These are phyloP conservation scores for Paecilomyces formosus DNA, from an alignment of 2,329 filamentous ascomycete genomes.

Conservation along the genomic window DNA sequence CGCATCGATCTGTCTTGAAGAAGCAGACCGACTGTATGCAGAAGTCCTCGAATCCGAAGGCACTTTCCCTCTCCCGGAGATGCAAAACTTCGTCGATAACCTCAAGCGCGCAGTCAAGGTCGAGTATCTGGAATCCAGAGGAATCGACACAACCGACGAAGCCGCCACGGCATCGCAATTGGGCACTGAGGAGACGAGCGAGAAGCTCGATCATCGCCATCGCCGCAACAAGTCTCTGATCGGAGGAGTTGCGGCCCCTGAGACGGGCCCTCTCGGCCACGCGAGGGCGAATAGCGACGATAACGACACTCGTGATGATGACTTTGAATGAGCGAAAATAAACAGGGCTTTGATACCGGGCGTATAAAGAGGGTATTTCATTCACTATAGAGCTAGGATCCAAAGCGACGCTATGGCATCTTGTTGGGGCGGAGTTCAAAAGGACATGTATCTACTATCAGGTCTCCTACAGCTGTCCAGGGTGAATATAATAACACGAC, in stretches of 20 bases:
- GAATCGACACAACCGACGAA: slow-evolving; percentile 24
- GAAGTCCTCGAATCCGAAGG: slow-evolving; percentile 32
- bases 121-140: slow-evolving; percentile 36
- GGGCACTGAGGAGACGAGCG: slow-evolving; percentile 39
- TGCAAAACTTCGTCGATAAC: slow-evolving; percentile 42
- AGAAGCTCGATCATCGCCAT: slow-evolving; percentile 47
- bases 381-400: slow-evolving; percentile 13
- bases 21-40: slow-evolving; percentile 52
- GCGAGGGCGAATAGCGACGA: slow-evolving; percentile 25
- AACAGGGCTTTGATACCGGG: slow-evolving; percentile 9
- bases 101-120: slow-evolving; percentile 36
- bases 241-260: slow-evolving; percentile 41
- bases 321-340: slow-evolving; percentile 39
- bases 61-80: slow-evolving; percentile 42
- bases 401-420: not conserved
- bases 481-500: not conserved
- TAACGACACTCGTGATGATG: slow-evolving; percentile 31
- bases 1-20: slow-evolving; percentile 68
- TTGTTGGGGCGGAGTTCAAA: not conserved
- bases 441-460: not conserved
- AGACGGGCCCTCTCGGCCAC: slow-evolving; percentile 44
- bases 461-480: not conserved
- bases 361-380: slow-evolving; percentile 12
- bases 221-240: slow-evolving; percentile 52
- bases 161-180: slow-evolving; percentile 20